Base-by-base conservation (phyloP, 768 basidiomycete species). In the Leccinum sublutescens region DNA sequence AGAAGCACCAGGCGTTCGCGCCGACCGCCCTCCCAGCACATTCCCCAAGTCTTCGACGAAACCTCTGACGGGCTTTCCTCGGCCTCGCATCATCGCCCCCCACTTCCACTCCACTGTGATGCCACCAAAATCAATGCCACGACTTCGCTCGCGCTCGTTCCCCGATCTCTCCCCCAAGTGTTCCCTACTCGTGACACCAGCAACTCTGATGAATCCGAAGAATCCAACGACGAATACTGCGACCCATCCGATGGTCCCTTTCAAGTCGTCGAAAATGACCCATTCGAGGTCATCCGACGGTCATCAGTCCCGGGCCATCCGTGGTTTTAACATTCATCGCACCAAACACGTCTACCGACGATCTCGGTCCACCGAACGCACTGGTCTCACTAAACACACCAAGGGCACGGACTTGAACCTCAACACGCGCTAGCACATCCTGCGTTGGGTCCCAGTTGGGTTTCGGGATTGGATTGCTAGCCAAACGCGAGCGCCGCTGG, bases 41-140 rank as follows among this genome's bases (percentile, higher is more conserved):
- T 73, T 14, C 15, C 54, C 19, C 69, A 69, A 38, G 66, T 51
- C 23, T 62, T 29, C 27, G 8, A 29, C 27, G 27, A 29, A 29
- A 29, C 59, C 5, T 11, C 11, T 11, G 10, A 9, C 31, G 11
- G 4, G 31, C 31, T 4, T 33, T 57, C 52, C 5, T 50, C 40
- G 12, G 3, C 4, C 40, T 54, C 54, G 9, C 12, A 38, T 21
- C 48, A 17, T 11, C 31, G 8, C 27, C 27, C 7, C 27, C 27
- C 27, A 29, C 27, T 29, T 0, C 8, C 27, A 21, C 2, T 21
- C 21, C 21, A 21, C 21, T 21, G 21, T 21, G 43, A 17, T 3
- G 23, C 9, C 14, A 23, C 12, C 19, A 48, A 48, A 11, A 10
- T 12, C 47, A 48, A 47, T 12, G 4, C 12, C 21, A 17, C 2